These are phyloP conservation scores for Rhynchosporium secalis DNA, from an alignment of 2,329 filamentous ascomycete species.

Conservation along the genomic window DNA sequence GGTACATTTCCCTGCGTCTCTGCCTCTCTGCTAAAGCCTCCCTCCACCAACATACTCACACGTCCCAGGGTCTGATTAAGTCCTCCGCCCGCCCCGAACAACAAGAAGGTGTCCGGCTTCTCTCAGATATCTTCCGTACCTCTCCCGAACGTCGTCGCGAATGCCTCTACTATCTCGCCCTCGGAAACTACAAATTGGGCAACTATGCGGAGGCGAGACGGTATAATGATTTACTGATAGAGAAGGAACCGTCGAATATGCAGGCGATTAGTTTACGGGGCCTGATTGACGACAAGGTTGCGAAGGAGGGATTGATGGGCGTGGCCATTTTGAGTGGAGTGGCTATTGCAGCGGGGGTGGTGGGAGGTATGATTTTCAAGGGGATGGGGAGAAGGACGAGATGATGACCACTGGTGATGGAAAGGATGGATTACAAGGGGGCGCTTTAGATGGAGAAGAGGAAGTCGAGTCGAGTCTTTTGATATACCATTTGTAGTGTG, in stretches of 20 bases:
- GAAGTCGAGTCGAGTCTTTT: conserved; percentile 19
- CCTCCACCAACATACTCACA: no score
- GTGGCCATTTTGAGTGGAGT: conserved; percentile 94
- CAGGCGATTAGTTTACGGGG: conserved; percentile 84
- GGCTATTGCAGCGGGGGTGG: conserved; percentile 87
- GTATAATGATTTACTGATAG: conserved; percentile 90
- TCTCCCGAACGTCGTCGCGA: conserved; percentile 91
- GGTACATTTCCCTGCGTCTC: conserved; percentile 54
- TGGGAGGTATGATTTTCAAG: conserved; percentile 83
- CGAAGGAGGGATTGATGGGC: conserved; percentile 89
- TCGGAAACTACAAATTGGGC: conserved; percentile 97
- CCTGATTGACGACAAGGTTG: conserved; percentile 94
- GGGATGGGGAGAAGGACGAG: conserved; percentile 60
- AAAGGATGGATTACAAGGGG: conserved; percentile 6
- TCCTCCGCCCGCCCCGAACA: conserved; percentile 81
- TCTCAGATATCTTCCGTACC: conserved; percentile 94
- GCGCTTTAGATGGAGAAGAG: conserved; percentile 15
- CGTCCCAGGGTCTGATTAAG: conserved; percentile 83
- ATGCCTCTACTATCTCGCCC: conserved; percentile 95
- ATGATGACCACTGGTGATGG: conserved; percentile 14
- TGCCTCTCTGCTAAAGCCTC: no score
- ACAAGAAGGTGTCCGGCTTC: conserved; percentile 88
- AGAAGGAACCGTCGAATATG: conserved; percentile 87
- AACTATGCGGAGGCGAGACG: conserved; percentile 94
- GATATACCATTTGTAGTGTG: conserved; percentile 32